These are phyloP conservation scores for Papilionanthe hybrid DNA, from an alignment of 116 monocot species.

Conservation along the genomic window DNA sequence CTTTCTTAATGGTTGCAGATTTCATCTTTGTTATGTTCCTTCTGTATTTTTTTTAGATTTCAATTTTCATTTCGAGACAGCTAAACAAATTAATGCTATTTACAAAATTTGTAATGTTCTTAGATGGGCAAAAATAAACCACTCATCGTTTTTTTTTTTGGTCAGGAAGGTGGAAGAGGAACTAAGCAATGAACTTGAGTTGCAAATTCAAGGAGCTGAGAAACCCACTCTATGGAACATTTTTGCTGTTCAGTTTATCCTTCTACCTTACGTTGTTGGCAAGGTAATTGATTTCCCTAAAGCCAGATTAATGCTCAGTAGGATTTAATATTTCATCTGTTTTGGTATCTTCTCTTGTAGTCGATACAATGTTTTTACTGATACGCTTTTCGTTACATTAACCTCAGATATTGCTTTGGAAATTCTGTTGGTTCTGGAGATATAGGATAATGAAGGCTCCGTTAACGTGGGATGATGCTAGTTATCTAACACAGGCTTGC, in stretches of 20 bases:
- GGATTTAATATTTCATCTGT: background rate
- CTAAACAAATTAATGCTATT: background rate
- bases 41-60: background rate
- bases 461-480: slow-evolving; percentile 90
- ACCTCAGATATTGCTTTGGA: slow-evolving; percentile 66
- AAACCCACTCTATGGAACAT: slow-evolving; percentile 90
- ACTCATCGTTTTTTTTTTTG: slow-evolving; percentile 6
- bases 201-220: slow-evolving; percentile 92
- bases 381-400: background rate
- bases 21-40: background rate
- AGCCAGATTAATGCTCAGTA: background rate
- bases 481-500: slow-evolving; percentile 70
- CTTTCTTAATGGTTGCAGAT: background rate
- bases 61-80: background rate
- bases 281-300: slow-evolving; percentile 46
- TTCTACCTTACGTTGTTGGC: slow-evolving; percentile 77
- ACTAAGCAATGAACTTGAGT: slow-evolving; percentile 75
- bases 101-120: background rate
- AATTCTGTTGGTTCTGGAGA: slow-evolving; percentile 77
- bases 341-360: background rate
- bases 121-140: background rate
- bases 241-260: slow-evolving; percentile 65
- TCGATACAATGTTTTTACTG: background rate
- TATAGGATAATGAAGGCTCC: slow-evolving; percentile 76
- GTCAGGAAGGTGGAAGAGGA: slow-evolving; percentile 73